Base-by-base conservation (phyloP, 306 rosid species). In the Dryas drummondii region DNA sequence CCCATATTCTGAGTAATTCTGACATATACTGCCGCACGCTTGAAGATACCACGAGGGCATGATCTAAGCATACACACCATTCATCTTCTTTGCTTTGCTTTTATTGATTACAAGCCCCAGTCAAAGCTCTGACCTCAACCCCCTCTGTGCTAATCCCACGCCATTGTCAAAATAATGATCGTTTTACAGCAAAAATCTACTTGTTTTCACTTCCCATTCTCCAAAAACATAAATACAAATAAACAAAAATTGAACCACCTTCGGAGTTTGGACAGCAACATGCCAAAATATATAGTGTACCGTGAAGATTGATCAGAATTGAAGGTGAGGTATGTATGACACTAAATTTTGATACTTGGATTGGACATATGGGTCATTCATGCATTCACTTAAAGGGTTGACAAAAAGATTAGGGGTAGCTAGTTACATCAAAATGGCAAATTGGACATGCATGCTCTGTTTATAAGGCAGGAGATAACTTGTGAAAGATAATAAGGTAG, bases 121-220 rank as follows among this genome's bases (percentile, higher is more conserved):
- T 63, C 50, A 63, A 63, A 41, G 68, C 47, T 63, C 4, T 41
- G 50, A 42, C 68, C 68, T 63, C 50, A 63, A 41, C 37, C 37
- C 37, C 37, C 37, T 32, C 37, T 32, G 37, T 32, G 37, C 2
- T 1, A 32, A 32, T 32, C 50, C 50, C 68, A 63, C 50, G 68
- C 68, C 68, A 63, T 63, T 26, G 42, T n/a, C 46, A 37, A 53
- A 22, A 22, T 22, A 63, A 41, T 49, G 15, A 41, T 14, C 7
- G 26, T 14, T 37, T 62, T 62, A 15, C 15, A 40, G 68, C 26
- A 15, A 40, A 60, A 14, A 1, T 9, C 9, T 11, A 59, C 65
- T 27, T 5, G 26, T 13, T 45, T 45, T 45, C 48, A 22, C 22
- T 22, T 22, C 66, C 66, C 45, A 60, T 32, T 60, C 16, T 60